Base-by-base conservation (phyloP, 371 early-diverging fungal genomes). In the Mortierella sp. region DNA sequence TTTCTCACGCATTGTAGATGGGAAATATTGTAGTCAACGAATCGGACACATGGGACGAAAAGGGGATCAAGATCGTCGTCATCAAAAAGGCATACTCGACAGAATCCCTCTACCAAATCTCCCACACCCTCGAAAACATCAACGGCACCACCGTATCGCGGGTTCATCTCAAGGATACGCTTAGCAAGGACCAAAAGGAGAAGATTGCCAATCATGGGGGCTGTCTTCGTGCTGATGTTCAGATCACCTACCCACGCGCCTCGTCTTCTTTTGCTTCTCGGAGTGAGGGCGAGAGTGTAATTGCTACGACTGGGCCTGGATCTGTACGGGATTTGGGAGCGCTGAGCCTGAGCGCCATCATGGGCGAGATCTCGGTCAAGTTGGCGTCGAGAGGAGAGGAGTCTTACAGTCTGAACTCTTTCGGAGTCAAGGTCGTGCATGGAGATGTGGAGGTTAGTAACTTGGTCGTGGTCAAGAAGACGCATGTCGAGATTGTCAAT, bases 11-110 rank as follows among this genome's bases (percentile, higher is more conserved):
- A 41, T 54, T 46, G n/a, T 46, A 71, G 77, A 5, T 27, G 18
- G 72, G 76, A 65, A 79, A 73, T 18, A 60, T 75, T 24, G 43
- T 32, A 29, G 71, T 78, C 1, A 73, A n/a, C 32, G 79, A 83
- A 43, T 51, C 60, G 0, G 65, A 72, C 11, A 41, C 12, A 10
- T 51, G 21, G 70, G 63, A 54, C 48, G 32, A 35, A 18, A 11
- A n/a, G 4, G 10, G 56, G 2, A 38, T 83, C 55, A 24, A 27
- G 16, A 71, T 82, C 16, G n/a, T 29, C 1, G 63, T 72, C 18
- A n/a, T 72, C 41, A 55, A 70, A 65, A 58, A 56, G 8, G 76
- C 79, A 8, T 43, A 70, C 16, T 70, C 68, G 1, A 29, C 24
- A 0, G 12, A 55, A 29, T 43, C 79, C 7, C 65, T 76, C 5